These are phyloP conservation scores for Clarireedia sp. DNA, from an alignment of 2,329 filamentous ascomycete genomes.

Conservation along the genomic window DNA sequence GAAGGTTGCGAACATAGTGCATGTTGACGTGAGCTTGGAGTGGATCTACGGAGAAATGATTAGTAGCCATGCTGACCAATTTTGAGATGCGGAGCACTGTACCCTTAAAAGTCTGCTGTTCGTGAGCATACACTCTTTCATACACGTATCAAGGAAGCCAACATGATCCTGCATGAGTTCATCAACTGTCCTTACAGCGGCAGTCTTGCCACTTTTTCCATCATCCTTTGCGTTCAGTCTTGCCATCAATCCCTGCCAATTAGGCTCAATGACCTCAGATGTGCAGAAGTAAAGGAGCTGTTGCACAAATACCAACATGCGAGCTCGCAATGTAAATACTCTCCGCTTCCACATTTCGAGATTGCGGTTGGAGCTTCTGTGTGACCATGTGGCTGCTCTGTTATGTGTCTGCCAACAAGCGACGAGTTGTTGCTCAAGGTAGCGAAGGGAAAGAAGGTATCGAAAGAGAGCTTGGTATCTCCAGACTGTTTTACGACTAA, in stretches of 20 bases:
- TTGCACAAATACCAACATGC: constrained; percentile 96
- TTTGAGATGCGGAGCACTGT: constrained; percentile 19
- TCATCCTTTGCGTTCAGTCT: constrained; percentile 59
- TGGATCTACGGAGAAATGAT: constrained; percentile 59
- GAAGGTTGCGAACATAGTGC: constrained; percentile 87
- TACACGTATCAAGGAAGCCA: constrained; percentile 92
- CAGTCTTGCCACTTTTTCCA: constrained; percentile 30
- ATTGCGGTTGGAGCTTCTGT: constrained; percentile 62
- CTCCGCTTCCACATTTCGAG: constrained; percentile 90
- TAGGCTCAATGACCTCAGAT: constrained; percentile 93
- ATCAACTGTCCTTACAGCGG: constrained; percentile 67
- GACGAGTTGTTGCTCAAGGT: constrained; percentile 81
- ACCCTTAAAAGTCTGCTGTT: constrained; percentile 91
- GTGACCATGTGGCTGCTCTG: constrained; percentile 72
- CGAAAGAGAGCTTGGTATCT: constrained; percentile 94
- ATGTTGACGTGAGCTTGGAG: constrained; percentile 93
- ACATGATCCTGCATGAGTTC: constrained; percentile 99
- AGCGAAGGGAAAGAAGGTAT: constrained; percentile 80
- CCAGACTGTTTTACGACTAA: constrained; percentile 93
- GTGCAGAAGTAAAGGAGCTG: constrained; percentile 96
- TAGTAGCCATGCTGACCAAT: background rate
- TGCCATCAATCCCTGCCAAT: constrained; percentile 93
- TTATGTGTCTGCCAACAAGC: constrained; percentile 87
- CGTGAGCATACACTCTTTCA: constrained; percentile 98
- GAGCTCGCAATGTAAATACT: constrained; percentile 82